Base-by-base conservation (phyloP, 352 stramenopile species). In the Globisporangium middletonii region DNA sequence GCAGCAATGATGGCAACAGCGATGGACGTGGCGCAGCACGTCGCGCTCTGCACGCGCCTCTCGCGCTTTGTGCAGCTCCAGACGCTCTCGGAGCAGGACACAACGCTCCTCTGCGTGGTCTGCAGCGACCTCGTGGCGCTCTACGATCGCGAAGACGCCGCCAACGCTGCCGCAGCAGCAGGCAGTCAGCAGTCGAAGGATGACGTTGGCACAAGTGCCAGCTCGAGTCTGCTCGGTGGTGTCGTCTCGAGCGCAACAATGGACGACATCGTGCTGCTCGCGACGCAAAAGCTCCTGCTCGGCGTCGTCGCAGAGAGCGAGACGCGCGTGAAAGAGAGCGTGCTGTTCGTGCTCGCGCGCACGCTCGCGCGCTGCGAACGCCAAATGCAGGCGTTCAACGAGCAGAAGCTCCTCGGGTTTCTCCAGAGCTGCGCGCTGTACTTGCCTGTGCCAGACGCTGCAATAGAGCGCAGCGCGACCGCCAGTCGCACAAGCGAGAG, bases 11-110 rank as follows among this genome's bases (percentile, higher is more conserved):
- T 23, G 23, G 23, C 23, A 23, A 23, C 23, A 23, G 23, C 23
- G 19, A 59, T 54, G 62, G 50, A 68, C 38, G 68, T 80, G 56
- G 63, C 69, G 55, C 44, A 60, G 57, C 76, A 83, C 55, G 65
- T 89, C 11, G 71, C 79, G 63, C 65, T 92, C 48, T 89, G 79
- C 48, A 71, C 79, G 70, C 75, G 70, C 48, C 66, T 93, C 58
- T 85, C 83, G 60, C 75, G 70, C 50, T 77, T 88, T 53, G 59
- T 88, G 60, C 75, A 72, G 57, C 53, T 68, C 13, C 62, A 59
- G 46, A 47, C 62, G 33, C 65, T 72, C 11, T 62, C 37, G 33
- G 42, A 62, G 19, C 55, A 11, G 1, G 43, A 59, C 27, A 57
- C 33, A 4, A 62, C 59, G n/a, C 64, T 59, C 48, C 47, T 75